These are phyloP conservation scores for Penicillium fuscoglaucum DNA, from an alignment of 2,329 filamentous ascomycete genomes.

Conservation along the genomic window DNA sequence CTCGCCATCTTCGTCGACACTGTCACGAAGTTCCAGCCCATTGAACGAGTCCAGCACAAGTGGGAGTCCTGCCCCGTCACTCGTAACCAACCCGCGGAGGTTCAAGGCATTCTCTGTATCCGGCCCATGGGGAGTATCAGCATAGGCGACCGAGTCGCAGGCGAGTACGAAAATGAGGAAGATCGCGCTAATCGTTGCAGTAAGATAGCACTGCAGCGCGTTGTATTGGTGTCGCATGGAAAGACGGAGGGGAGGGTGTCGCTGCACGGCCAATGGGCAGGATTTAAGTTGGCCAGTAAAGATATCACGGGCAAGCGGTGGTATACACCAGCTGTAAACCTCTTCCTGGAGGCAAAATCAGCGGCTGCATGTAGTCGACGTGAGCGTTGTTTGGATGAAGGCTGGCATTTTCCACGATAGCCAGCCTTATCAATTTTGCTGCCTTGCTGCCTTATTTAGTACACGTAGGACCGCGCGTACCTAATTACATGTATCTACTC, in stretches of 20 bases:
- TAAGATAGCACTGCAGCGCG: conserved; percentile 70
- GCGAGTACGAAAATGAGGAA: conserved; percentile 59
- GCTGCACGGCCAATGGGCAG: conserved; percentile 1
- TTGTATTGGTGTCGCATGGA: conserved; percentile 56
- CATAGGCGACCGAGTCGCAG: conserved; percentile 63
- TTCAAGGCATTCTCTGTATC: conserved; percentile 52
- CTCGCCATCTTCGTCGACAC: conserved; percentile 33
- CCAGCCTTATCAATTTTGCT: neutral
- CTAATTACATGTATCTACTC: too few relatives aligned
- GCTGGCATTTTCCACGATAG: neutral
- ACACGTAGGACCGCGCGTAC: neutral
- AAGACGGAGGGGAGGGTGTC: conserved; percentile 14
- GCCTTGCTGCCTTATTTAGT: conserved; percentile 2
- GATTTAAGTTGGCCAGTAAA: neutral
- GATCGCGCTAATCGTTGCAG: conserved; percentile 64
- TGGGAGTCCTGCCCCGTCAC: conserved; percentile 32
- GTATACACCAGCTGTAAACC: conserved; percentile 9
- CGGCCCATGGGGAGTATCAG: conserved; percentile 52
- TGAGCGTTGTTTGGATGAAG: neutral
- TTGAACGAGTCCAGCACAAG: conserved; percentile 32
- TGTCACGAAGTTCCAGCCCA: conserved; percentile 34
- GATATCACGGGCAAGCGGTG: conserved; percentile 3
- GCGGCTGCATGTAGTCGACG: conserved; percentile 7
- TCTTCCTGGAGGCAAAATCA: conserved; percentile 3
- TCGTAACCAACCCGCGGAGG: conserved; percentile 25